Conservation (phyloP, 1,139 yeast species). For the Wickerhamiella infanticola region DNA sequence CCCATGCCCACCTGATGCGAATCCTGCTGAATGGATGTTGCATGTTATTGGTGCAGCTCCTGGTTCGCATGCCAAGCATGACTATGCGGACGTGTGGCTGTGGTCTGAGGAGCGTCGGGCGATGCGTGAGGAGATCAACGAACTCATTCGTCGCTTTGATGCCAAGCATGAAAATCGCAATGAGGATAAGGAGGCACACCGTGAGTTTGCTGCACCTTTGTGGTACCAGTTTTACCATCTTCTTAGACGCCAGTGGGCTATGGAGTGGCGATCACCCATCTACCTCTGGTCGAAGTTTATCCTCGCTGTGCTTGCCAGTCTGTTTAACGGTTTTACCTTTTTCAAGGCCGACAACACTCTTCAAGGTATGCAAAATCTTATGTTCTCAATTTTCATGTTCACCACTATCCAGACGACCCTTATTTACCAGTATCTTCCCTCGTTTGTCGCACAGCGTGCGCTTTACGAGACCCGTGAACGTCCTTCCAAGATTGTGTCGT, state of each 20-base stretch:
- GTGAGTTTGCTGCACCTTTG: constrained; percentile 29
- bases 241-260: constrained; percentile 37
- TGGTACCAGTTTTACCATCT: constrained; percentile 38
- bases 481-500: constrained; percentile 50
- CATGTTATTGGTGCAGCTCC: constrained; percentile 73
- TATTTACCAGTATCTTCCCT: constrained; percentile 60
- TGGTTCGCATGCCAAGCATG: constrained; percentile 49
- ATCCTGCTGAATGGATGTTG: constrained; percentile 78
- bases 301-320: constrained; percentile 34
- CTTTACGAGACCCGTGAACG: constrained; percentile 84
- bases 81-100: constrained; percentile 53
- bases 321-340: constrained; percentile 64
- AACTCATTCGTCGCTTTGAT: constrained; percentile 27
- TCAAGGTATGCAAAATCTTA: constrained; percentile 31
- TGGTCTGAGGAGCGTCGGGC: constrained; percentile 38
- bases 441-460: constrained; percentile 55
- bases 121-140: constrained; percentile 24
- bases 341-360: constrained; percentile 47
- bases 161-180: constrained; percentile 15
- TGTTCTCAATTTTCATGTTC: constrained; percentile 55
- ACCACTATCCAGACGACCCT: constrained; percentile 45
- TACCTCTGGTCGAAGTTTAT: constrained; percentile 54
- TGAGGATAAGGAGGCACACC: constrained; percentile 17
- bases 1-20: constrained; percentile 51
- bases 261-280: constrained; percentile 62